These are phyloP conservation scores for Nakataea oryzae DNA, from an alignment of 2,329 filamentous ascomycete genomes.

Conservation along the genomic window DNA sequence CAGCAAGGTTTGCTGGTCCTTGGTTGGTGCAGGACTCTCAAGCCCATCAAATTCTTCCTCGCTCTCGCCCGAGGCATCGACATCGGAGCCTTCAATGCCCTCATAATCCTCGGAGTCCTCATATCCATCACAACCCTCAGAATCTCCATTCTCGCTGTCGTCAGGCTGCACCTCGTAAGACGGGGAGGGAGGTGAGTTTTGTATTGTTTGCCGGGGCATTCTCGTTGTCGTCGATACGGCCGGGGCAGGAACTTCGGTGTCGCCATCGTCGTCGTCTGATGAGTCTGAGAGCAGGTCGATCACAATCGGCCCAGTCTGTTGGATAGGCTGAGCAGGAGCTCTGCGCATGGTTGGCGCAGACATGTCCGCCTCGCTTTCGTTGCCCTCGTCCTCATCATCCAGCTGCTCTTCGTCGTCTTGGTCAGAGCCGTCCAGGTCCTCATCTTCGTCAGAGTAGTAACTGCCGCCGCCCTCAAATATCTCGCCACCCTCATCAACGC, in stretches of 20 bases:
- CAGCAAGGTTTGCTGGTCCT: neutral
- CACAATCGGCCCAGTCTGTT: constrained; percentile 22
- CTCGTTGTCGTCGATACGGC: neutral
- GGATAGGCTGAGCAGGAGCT: constrained; percentile 1
- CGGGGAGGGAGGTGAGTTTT: neutral
- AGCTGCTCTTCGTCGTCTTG: constrained; percentile 9
- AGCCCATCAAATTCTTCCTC: constrained; percentile 2
- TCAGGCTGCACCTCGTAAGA: constrained; percentile 3
- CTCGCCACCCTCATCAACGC: neutral
- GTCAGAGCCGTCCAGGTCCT: constrained; percentile 10
- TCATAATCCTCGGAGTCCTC: constrained; percentile 3
- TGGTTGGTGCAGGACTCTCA: neutral
- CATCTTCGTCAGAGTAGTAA: constrained; percentile 1
- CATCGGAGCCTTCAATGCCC: neutral
- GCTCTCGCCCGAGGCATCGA: neutral
- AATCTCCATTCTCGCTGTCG: neutral
- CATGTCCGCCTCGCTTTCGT: constrained; percentile 8
- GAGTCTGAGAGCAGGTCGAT: constrained; percentile 37
- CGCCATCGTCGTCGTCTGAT: constrained; percentile 20
- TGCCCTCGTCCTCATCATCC: constrained; percentile 10
- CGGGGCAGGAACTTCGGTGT: neutral
- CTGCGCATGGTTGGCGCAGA: neutral
- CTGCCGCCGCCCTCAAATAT: neutral
- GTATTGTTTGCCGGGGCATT: neutral
- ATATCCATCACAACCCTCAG: constrained; percentile 4